Percentiles rank a stretch among this genome's conserved stretches.
Evolutionary conservation across 257 asterid genomes (phyloP).

Genomic region (Verbena officinalis): DNA sequence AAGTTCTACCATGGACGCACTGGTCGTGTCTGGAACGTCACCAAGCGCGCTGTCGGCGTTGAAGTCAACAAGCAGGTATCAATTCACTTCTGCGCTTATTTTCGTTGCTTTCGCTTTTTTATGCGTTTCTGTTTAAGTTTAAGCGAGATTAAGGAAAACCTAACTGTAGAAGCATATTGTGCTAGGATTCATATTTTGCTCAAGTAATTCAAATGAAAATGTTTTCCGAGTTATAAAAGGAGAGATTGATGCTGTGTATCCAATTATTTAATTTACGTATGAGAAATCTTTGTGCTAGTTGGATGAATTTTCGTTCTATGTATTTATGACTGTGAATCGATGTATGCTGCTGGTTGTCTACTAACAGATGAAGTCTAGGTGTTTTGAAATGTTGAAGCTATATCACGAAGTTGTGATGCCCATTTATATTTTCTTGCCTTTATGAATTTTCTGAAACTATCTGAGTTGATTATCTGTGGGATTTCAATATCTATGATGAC

Average conservation of each 20-base stretch:
- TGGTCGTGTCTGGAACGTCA: constrained; percentile 37
- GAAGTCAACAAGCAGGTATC: constrained; percentile 36
- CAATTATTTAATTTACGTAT: neutral
- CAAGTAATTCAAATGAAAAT: neutral
- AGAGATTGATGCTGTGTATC: neutral
- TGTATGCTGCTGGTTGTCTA: neutral
- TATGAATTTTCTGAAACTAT: neutral
- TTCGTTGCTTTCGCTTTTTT: neutral
- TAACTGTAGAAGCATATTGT: neutral
- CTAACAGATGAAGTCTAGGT: neutral
- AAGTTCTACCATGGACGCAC: constrained; percentile 37
- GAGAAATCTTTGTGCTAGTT: neutral
- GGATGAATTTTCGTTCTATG: neutral
- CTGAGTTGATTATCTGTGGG: too few species aligned
- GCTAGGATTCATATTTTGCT: neutral
- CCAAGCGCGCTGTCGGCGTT: constrained; percentile 35
- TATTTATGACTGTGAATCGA: too few species aligned
- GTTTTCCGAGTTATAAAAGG: neutral
- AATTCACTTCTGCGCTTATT: neutral
- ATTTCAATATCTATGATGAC: constrained; percentile 33
- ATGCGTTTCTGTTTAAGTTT: neutral
- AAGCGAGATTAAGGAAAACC: too few species aligned
- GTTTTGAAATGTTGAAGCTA: neutral
- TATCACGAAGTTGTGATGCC: neutral
- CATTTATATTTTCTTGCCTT: neutral